Conservation (phyloP, 2,329 filamentous ascomycete genomes). For the Thermoascus crustaceus region DNA sequence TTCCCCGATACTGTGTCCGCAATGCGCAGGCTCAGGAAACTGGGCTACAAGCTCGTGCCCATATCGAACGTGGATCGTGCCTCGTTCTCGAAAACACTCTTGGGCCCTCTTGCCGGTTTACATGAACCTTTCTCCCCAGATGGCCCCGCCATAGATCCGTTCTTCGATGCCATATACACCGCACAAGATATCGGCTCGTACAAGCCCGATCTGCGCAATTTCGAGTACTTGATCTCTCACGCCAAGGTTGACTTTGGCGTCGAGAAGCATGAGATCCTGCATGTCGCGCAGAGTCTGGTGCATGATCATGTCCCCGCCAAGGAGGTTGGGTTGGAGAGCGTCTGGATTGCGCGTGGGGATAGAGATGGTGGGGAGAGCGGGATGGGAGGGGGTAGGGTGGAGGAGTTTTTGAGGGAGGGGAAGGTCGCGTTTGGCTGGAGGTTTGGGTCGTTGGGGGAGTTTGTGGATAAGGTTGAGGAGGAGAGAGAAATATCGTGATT, state of each 20-base stretch:
- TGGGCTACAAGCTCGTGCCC: conserved; percentile 47
- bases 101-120: conserved; percentile 44
- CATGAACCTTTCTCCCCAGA: conserved; percentile 8
- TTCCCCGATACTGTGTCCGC: conserved; percentile 51
- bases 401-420: conserved; percentile 34
- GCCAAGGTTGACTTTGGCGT: conserved; percentile 50
- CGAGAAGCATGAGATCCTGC: conserved; percentile 50
- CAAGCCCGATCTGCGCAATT: conserved; percentile 59
- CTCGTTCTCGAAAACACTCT: conserved; percentile 42
- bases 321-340: conserved; percentile 50
- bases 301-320: conserved; percentile 61
- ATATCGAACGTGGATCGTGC: conserved; percentile 50
- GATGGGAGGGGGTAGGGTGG: conserved; percentile 40
- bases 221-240: conserved; percentile 54
- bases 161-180: conserved; percentile 60
- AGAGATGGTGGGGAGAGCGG: conserved; percentile 10
- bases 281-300: conserved; percentile 60
- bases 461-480: conserved; percentile 44
- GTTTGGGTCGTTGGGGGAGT: conserved; percentile 51
- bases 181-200: conserved; percentile 65
- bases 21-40: conserved; percentile 39
- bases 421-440: conserved; percentile 46
- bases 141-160: conserved; percentile 2
- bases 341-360: conserved; percentile 55
- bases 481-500: no score